These are phyloP conservation scores for Candida nanaspora DNA, from an alignment of 805 yeast genomes.

Conservation along the genomic window DNA sequence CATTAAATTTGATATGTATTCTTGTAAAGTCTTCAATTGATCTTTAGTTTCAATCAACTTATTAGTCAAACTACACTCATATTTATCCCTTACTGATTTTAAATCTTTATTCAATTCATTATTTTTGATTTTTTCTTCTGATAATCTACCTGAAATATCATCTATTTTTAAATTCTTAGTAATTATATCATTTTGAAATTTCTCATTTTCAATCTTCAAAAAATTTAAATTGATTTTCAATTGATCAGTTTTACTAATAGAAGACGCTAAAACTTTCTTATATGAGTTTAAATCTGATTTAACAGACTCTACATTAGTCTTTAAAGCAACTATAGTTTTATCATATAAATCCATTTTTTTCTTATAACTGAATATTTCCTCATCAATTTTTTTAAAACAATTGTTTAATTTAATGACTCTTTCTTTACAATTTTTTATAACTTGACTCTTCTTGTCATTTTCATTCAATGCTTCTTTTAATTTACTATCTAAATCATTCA, in stretches of 20 bases:
- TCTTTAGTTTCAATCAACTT: no score
- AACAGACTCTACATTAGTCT: background rate
- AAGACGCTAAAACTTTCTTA: background rate
- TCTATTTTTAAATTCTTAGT: constrained; percentile 29
- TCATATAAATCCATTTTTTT: background rate
- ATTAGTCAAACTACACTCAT: constrained; percentile 7
- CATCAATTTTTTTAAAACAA: constrained; percentile 1
- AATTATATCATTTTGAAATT: constrained; percentile 19
- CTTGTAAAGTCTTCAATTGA: no score
- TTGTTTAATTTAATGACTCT: constrained; percentile 6
- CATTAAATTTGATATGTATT: no score
- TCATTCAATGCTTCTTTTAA: constrained; percentile 1
- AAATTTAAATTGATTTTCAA: constrained; percentile 9
- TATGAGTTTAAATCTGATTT: background rate
- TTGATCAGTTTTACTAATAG: constrained; percentile 6
- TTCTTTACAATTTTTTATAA: background rate
- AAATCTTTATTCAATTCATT: constrained; percentile 17
- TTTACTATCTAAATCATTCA: background rate
- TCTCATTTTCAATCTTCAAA: constrained; percentile 4
- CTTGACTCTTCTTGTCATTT: constrained; percentile 6
- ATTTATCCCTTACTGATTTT: constrained; percentile 5
- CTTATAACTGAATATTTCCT: background rate
- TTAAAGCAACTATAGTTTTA: background rate
- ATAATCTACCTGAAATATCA: constrained; percentile 37
- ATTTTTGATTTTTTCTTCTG: constrained; percentile 38